Evolutionary conservation across 1,284 basidiomycete species (phyloP).

Genomic region (Lignosus rhinocerotis): DNA sequence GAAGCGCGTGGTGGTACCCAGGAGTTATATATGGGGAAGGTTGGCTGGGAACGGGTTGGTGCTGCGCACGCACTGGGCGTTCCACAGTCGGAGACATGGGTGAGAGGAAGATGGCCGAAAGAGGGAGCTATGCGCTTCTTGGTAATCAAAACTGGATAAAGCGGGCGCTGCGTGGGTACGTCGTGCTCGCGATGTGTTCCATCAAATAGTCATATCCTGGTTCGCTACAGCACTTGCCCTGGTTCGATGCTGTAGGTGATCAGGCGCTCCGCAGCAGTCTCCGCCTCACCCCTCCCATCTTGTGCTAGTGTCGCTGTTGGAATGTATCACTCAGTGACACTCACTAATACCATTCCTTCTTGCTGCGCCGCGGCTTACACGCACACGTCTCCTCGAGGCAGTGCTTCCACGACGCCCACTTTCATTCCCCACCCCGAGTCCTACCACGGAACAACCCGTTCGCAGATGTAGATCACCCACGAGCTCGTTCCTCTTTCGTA

Average conservation of each 20-base stretch:
- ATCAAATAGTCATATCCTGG: slow-evolving; percentile 11
- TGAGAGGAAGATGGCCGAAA: slow-evolving; percentile 11
- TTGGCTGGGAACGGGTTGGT: slow-evolving; percentile 18
- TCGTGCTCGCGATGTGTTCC: slow-evolving; percentile 7
- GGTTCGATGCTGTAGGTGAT: background rate
- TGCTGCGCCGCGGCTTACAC: too few relatives aligned
- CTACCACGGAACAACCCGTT: too few relatives aligned
- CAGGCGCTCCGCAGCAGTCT: slow-evolving; percentile 11
- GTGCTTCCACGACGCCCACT: too few relatives aligned
- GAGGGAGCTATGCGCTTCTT: slow-evolving; percentile 5
- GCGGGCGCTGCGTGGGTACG: slow-evolving; percentile 7
- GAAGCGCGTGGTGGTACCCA: slow-evolving; percentile 13
- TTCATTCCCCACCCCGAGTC: too few relatives aligned
- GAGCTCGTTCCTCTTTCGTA: too few relatives aligned
- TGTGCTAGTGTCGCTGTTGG: too few relatives aligned
- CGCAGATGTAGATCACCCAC: too few relatives aligned
- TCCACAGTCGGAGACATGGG: slow-evolving; percentile 14
- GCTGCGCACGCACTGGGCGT: slow-evolving; percentile 20
- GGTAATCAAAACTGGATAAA: slow-evolving; percentile 5
- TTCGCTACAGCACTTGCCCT: slow-evolving; percentile 5
- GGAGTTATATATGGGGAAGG: slow-evolving; percentile 21
- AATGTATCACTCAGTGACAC: too few relatives aligned
- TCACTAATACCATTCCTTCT: too few relatives aligned
- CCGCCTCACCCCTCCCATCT: background rate
- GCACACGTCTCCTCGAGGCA: too few relatives aligned